Base-by-base conservation (phyloP, 345 rosid genomes). In the Mangifera indica region DNA sequence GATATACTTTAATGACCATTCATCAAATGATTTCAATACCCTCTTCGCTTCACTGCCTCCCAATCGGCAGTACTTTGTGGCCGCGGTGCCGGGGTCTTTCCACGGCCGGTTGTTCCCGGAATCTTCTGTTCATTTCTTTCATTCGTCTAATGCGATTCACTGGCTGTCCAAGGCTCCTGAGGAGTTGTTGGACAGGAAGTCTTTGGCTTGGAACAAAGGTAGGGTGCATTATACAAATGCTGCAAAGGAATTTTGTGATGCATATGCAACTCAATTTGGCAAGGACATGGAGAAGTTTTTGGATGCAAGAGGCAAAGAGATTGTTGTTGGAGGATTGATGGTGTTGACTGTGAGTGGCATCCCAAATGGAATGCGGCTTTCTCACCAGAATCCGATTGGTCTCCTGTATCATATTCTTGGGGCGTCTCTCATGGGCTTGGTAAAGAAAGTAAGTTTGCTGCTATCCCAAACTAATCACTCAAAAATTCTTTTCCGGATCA, bases 1-100 rank as follows among this genome's bases (percentile, higher is more conserved):
- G 69, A 85, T 83, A n/a, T 77, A 81, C 73, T 49, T 49, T 49
- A 49, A 49, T 49, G 53, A 49, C 15, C 53, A 49, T 49, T 3
- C 53, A 49, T 67, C 72, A 44, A 89, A 86, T 56, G 90, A 87
- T 74, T 89, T 87, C 84, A 89, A 89, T 63, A 80, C 87, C 40
- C 87, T 89, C 46, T 84, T 80, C 71, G 17, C 71, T 24, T 82
- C 79, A 46, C 87, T 81, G 45, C 88, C 87, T 3, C 49, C 25
- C 2, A 53, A 76, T 7, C 66, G 73, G 42, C 40, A 21, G 9
- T 87, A 84, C 72, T 74, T 79, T 15, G 81, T 51, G 0, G 46
- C 82, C 34, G 85, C 81, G 15, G 81, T 82, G 26, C 83, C 88
- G 0, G 88, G 80, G 17, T 76, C 82, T 2, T 86, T 86, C 74